Evolutionary conservation across 225 moss, liverwort and hornwort species (phyloP), one percentile per base, ranked within the genome.

Genomic region (Antitrichia curtipendula): DNA sequence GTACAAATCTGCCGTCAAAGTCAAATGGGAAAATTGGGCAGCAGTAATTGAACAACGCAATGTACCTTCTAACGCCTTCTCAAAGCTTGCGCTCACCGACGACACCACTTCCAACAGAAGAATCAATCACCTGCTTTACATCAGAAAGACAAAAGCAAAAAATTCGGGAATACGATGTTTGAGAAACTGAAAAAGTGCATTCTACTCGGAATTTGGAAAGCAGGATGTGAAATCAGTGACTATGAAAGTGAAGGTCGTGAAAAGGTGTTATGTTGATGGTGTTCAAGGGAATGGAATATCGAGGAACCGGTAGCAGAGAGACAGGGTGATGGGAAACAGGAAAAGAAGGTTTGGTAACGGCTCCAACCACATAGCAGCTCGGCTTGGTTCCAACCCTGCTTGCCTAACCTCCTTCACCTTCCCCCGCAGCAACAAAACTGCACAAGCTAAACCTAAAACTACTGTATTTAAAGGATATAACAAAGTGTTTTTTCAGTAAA

Each of bases 301-400:
- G 75, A 87, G 84, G 66, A 78, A 47, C 52, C 40, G 24, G 74
- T 54, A 36, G 86, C 53, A 62, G 75, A 77, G 66, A 82, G 68
- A 75, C 68, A 84, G 75, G 82, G 73, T 75, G 87, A 82, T 28
- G 81, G 66, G 87, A 82, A 82, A 82, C 41, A 75, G 36, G 80
- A 76, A 62, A 78, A 47, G 75, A 87, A 92, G 89, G 89, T 80
- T 89, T 89, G 87, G 91, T 89, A 90, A 92, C 89, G 91, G 89
- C 90, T 92, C 87, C 86, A 92, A 90, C 92, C 54, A 90, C 83
- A 91, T 9, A 29, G 79, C 41, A 60, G 60, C 90, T 89, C 73
- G 84, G 84, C 88, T 87, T 52, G 88, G 87, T 81, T 86, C 88
- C 88, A 68, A 90, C 86, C 87, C 90, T 88, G 61, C 69, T 73